These are phyloP conservation scores for Paecilomyces fulvus DNA, from an alignment of 2,329 filamentous ascomycete genomes.

Conservation along the genomic window DNA sequence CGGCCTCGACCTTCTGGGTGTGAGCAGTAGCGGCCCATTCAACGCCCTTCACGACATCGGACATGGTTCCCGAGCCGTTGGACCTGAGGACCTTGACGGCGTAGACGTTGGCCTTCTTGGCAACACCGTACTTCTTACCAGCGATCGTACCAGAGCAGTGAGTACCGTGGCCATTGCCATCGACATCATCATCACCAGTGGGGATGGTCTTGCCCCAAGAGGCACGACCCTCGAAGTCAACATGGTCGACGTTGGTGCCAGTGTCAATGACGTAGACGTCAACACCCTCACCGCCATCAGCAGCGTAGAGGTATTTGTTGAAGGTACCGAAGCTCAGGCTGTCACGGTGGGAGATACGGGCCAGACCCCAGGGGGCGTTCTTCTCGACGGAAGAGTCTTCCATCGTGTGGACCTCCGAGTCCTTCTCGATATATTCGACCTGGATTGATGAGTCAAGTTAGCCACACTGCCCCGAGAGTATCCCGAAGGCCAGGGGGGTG, in stretches of 20 bases:
- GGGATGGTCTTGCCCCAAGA: slow-evolving; percentile 97
- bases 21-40: slow-evolving; percentile 86
- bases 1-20: slow-evolving; percentile 61
- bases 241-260: slow-evolving; percentile 85
- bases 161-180: slow-evolving; percentile 97
- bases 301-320: slow-evolving; percentile 95
- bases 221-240: slow-evolving; percentile 94
- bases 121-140: slow-evolving; percentile 98
- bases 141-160: slow-evolving; percentile 98
- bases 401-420: slow-evolving; percentile 84
- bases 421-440: slow-evolving; percentile 95
- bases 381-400: slow-evolving; percentile 61
- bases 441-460: slow-evolving; percentile 30
- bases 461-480: background rate
- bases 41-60: slow-evolving; percentile 96
- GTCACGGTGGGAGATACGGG: slow-evolving; percentile 92
- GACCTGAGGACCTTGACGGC: slow-evolving; percentile 97
- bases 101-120: slow-evolving; percentile 95
- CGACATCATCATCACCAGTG: slow-evolving; percentile 68
- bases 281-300: slow-evolving; percentile 88
- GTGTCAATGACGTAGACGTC: slow-evolving; percentile 99
- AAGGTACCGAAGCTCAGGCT: slow-evolving; percentile 81
- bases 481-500: background rate
- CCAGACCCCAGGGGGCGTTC: slow-evolving; percentile 96
- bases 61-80: slow-evolving; percentile 97